Evolutionary conservation across 306 rosid genomes (phyloP).

Genomic region (Hippophae gyantsensis): DNA sequence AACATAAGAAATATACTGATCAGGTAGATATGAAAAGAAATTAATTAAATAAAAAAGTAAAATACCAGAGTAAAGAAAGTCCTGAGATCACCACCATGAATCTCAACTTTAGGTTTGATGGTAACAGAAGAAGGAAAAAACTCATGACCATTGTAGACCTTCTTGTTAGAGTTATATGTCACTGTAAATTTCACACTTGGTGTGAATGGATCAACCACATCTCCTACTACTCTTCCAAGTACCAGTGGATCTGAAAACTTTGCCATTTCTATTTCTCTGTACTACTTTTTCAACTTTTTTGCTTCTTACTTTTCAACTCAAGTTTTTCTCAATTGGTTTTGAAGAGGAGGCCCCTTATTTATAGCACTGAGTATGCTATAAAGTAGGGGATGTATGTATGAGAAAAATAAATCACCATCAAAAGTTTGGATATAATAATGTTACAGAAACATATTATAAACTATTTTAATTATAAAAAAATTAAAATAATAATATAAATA

Average conservation of each 20-base stretch:
- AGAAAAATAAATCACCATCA: no score
- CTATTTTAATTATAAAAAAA: no score
- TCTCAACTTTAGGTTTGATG: constrained; percentile 65
- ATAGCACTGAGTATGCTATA: no score
- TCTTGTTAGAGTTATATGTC: constrained; percentile 48
- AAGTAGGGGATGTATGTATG: no score
- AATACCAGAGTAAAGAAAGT: constrained; percentile 79
- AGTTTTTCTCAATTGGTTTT: no score
- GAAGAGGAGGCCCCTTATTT: no score
- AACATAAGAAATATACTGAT: not conserved
- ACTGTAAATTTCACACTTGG: constrained; percentile 38
- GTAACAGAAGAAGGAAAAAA: constrained; percentile 51
- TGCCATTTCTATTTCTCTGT: constrained; percentile 14
- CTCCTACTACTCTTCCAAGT: constrained; percentile 75
- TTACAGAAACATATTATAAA: no score
- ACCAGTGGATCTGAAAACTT: constrained; percentile 52
- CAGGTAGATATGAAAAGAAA: no score
- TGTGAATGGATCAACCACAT: constrained; percentile 58
- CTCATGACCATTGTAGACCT: constrained; percentile 73
- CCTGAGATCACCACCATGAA: constrained; percentile 83
- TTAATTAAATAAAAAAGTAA: not conserved
- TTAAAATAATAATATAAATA: no score
- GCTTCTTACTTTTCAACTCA: no score
- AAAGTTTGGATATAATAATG: no score
- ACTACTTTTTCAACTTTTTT: no score